Conservation (phyloP, 2,329 filamentous ascomycete species). For the Ophiobolus disseminans region DNA sequence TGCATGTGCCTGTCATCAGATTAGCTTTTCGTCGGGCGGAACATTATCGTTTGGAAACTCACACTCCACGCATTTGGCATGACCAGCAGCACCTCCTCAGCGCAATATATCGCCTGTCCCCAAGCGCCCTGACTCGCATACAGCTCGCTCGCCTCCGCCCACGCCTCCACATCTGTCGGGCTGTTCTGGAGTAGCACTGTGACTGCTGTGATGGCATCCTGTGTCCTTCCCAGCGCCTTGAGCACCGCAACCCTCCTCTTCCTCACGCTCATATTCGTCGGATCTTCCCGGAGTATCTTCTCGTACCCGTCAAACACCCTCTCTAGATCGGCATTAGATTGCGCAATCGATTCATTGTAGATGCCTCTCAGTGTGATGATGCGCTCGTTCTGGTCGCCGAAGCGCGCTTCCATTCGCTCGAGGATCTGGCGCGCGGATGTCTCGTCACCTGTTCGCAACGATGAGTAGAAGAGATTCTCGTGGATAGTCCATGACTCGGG, state of each 20-base stretch:
- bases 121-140: slow-evolving; percentile 82
- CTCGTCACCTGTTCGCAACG: slow-evolving; percentile 84
- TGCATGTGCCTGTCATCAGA: slow-evolving; percentile 74
- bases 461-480: slow-evolving; percentile 86
- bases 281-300: slow-evolving; percentile 72
- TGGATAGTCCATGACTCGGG: slow-evolving; percentile 83
- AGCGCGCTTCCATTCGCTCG: slow-evolving; percentile 76
- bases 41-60: slow-evolving; percentile 48
- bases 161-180: slow-evolving; percentile 90
- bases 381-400: slow-evolving; percentile 83
- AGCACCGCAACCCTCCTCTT: slow-evolving; percentile 86
- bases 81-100: slow-evolving; percentile 89
- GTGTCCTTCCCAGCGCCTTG: slow-evolving; percentile 70
- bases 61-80: slow-evolving; percentile 96
- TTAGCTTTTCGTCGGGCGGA: too few species aligned
- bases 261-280: slow-evolving; percentile 81
- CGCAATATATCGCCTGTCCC: slow-evolving; percentile 81
- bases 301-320: slow-evolving; percentile 80
- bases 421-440: slow-evolving; percentile 77
- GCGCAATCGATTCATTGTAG: slow-evolving; percentile 81
- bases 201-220: slow-evolving; percentile 78
- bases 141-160: slow-evolving; percentile 88
- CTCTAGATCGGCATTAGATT: slow-evolving; percentile 69
- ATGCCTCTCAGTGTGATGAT: slow-evolving; percentile 84
- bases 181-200: slow-evolving; percentile 79